Conservation (phyloP, 2,329 filamentous ascomycete genomes). For the Madurella mycetomatis region DNA sequence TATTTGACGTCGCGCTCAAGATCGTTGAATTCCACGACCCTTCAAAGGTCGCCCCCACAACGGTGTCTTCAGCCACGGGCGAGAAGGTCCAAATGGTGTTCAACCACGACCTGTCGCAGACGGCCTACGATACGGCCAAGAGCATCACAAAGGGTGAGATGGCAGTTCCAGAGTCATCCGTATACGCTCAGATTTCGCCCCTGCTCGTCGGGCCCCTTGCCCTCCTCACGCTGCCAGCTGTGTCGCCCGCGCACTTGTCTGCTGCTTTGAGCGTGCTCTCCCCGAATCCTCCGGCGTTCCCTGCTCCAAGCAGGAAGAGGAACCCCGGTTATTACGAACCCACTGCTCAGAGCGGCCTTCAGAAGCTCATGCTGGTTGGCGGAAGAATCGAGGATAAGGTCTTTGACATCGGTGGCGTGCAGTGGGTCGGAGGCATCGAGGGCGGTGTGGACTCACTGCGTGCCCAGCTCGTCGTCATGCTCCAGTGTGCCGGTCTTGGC, state of each 20-base stretch:
- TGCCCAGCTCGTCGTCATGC: conserved; percentile 72
- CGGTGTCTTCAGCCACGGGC: conserved; percentile 30
- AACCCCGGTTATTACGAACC: conserved; percentile 79
- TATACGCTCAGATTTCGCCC: conserved; percentile 61
- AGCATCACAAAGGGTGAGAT: conserved; percentile 29
- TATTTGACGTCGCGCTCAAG: conserved; percentile 79
- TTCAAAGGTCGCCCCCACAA: conserved; percentile 32
- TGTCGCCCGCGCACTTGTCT: conserved; percentile 80
- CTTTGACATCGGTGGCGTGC: conserved; percentile 68
- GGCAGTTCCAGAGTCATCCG: conserved; percentile 32
- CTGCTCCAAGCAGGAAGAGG: conserved; percentile 69
- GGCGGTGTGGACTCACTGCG: conserved; percentile 77
- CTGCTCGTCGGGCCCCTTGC: conserved; percentile 79
- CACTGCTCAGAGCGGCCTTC: conserved; percentile 71
- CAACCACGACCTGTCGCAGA: conserved; percentile 50
- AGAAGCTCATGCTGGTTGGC: conserved; percentile 83
- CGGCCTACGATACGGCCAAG: conserved; percentile 48
- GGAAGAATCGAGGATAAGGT: conserved; percentile 81
- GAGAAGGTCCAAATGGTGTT: conserved; percentile 34
- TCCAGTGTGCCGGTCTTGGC: conserved; percentile 75
- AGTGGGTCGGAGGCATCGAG: conserved; percentile 67
- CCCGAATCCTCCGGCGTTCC: conserved; percentile 67
- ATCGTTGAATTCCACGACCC: conserved; percentile 79
- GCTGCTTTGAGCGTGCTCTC: conserved; percentile 73
- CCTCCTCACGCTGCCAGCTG: conserved; percentile 71